phyloP scores from a whole-genome alignment of 1,284 basidiomycete species.

The Puccinia coronata region DNA sequence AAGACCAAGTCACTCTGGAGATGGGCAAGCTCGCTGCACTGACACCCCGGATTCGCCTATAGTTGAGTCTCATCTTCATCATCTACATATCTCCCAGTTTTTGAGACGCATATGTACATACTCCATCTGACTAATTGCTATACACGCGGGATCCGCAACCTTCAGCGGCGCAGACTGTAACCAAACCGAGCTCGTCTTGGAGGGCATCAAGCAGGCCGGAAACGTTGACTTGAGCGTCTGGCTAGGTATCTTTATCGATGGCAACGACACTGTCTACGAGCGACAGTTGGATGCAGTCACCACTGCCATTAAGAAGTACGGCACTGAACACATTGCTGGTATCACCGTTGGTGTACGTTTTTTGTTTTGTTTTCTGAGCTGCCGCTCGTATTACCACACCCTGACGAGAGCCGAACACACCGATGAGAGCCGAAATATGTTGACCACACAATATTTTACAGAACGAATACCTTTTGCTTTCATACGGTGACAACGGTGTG shows the following conservation, averaged over 20 bases:
- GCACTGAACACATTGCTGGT: constrained; percentile 74
- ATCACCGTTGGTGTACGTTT: constrained; percentile 65
- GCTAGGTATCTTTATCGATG: constrained; percentile 75
- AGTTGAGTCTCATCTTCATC: constrained; percentile 49
- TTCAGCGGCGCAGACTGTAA: constrained; percentile 63
- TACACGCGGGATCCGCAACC: no score
- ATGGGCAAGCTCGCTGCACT: constrained; percentile 61
- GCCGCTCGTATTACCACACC: no score
- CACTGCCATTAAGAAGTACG: constrained; percentile 73
- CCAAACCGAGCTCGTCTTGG: constrained; percentile 65
- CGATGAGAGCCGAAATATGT: no score
- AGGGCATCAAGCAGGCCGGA: constrained; percentile 76
- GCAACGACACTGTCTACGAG: constrained; percentile 69
- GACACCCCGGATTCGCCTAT: constrained; percentile 57
- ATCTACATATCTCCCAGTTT: no score
- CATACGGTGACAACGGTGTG: constrained; percentile 66
- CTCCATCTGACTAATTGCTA: no score
- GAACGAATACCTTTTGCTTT: constrained; percentile 62
- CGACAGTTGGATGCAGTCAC: constrained; percentile 72
- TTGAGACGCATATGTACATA: no score
- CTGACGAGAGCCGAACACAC: no score
- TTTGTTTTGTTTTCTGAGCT: constrained; percentile 54
- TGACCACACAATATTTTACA: no score
- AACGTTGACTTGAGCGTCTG: constrained; percentile 84
- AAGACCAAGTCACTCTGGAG: constrained; percentile 61